These are phyloP conservation scores for Falciphora oryzae DNA, from an alignment of 2,329 filamentous ascomycete genomes.

Conservation along the genomic window DNA sequence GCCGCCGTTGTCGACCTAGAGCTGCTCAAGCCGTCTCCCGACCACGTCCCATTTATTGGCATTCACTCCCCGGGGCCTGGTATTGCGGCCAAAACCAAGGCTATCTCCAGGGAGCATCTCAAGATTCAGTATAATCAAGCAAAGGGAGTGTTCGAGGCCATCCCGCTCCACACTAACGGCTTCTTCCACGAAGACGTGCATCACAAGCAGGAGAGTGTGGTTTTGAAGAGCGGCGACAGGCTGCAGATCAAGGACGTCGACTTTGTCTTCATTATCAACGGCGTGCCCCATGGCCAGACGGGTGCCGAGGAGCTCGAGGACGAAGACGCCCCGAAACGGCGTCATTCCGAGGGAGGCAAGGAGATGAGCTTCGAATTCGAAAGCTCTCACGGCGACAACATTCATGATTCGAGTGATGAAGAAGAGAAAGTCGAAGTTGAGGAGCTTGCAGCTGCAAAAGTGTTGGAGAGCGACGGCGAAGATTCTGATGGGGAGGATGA, in stretches of 20 bases:
- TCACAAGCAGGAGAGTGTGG: conserved; percentile 45
- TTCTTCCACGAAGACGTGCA: conserved; percentile 61
- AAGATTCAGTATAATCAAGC: conserved; percentile 65
- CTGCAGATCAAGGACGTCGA: conserved; percentile 67
- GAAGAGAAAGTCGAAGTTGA: conserved; percentile 25
- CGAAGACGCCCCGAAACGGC: conserved; percentile 40
- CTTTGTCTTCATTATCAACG: conserved; percentile 64
- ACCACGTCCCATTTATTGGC: conserved; percentile 59
- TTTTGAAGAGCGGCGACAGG: conserved; percentile 57
- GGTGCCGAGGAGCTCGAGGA: conserved; percentile 55
- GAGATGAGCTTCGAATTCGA: conserved; percentile 72
- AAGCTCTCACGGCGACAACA: conserved; percentile 51
- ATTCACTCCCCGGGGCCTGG: conserved; percentile 65
- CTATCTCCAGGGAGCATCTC: conserved; percentile 68
- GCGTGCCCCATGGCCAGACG: conserved; percentile 50
- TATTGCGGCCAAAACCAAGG: conserved; percentile 59
- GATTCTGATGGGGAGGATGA: conserved; percentile 25
- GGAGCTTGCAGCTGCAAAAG: conserved; percentile 1
- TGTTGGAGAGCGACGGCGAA: conserved; percentile 22
- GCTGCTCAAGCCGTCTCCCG: conserved; percentile 53
- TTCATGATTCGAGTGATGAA: conserved; percentile 50
- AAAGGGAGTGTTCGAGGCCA: conserved; percentile 58
- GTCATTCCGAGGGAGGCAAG: conserved; percentile 53
- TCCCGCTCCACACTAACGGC: conserved; percentile 57
- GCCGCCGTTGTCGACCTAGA: conserved; percentile 54